Base-by-base conservation (phyloP, 768 basidiomycete genomes). In the Cyclocybe aegerita region DNA sequence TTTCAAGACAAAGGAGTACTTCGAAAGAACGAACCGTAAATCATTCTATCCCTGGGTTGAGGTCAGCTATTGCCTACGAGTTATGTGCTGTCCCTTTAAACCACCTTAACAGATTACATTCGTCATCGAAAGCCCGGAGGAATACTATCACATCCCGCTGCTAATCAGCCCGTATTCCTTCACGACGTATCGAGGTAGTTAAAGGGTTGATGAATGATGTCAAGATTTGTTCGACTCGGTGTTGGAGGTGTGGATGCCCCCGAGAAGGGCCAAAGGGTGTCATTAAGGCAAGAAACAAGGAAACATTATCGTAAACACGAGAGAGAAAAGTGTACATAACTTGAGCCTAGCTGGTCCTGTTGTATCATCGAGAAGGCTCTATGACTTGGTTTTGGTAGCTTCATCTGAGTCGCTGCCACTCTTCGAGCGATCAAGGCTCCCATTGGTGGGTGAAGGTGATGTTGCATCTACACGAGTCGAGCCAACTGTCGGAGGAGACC, bases 31-130 rank as follows among this genome's bases (percentile, higher is more conserved):
- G 0, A 77, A 73, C 12, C 76, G 82, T 40, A 73, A 80, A 49
- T 87, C 86, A 5, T 96, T 97, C 63, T 96, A 93, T 70, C 94
- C 94, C 3, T 86, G 85, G 78, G 86, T 96, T 5, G 93, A 97
- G 79, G 93, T 93, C 58, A 49, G 74, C 58, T 6, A 31, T 14
- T 32, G 10, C 4, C 9, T 7, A 15, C 39, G 48, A 29, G 39
- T 43, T 34, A 4, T 29, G 39, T 38, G 7, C 38, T 44, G 14
- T 11, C 23, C 42, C 53, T 60, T 47, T 17, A 34, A 34, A 10
- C 3, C 17, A 48, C 47, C 49, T 35, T 23, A 23, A 10, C 53
- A 92, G 93, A 89, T 97, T 55, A 78, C 83, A 1, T 97, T 97
- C 67, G 72, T 74, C 16, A 79, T 94, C 43, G 72, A 76, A 39